A percentile compares a stretch with the other conserved stretches of the same genome.
Evolutionary conservation across 2,329 filamentous ascomycete genomes (phyloP).

Genomic region (Rosellinia necatrix): DNA sequence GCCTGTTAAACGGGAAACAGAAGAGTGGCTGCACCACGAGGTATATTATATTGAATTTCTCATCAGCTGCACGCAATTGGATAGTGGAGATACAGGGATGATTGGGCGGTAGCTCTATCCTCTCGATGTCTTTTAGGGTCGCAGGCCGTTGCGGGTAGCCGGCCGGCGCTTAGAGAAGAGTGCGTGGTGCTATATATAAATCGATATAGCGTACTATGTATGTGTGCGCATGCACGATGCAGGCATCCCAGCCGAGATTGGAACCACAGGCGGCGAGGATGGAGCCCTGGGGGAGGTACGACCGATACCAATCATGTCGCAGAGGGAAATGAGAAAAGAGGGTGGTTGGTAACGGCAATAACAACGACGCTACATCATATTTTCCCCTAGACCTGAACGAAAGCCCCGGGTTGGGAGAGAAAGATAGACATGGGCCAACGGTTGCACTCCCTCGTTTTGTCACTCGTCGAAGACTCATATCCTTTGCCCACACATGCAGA

Average conservation of each 20-base stretch:
- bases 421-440: too few species aligned
- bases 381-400: slow-evolving; percentile 13
- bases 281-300: slow-evolving; percentile 20
- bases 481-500: too few species aligned
- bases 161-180: slow-evolving; percentile 38
- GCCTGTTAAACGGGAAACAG: neutral
- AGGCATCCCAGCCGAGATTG: slow-evolving; percentile 40
- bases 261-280: slow-evolving; percentile 21
- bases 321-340: slow-evolving; percentile 21
- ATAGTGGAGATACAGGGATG: slow-evolving; percentile 25
- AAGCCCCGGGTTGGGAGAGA: slow-evolving; percentile 21
- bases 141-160: slow-evolving; percentile 29
- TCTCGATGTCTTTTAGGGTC: slow-evolving; percentile 32
- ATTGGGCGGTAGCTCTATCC: slow-evolving; percentile 34
- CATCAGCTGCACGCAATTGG: slow-evolving; percentile 18
- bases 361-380: slow-evolving; percentile 17
- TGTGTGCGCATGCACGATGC: slow-evolving; percentile 34
- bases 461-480: too few species aligned
- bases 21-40: slow-evolving; percentile 12
- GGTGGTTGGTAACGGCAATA: slow-evolving; percentile 20
- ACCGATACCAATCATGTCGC: slow-evolving; percentile 15
- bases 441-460: too few species aligned
- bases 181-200: slow-evolving; percentile 34
- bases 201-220: slow-evolving; percentile 14
- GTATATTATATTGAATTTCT: slow-evolving; percentile 23